Evolutionary conservation across 2,329 filamentous ascomycete genomes (phyloP).

Genomic region (Corynespora cassiicola): DNA sequence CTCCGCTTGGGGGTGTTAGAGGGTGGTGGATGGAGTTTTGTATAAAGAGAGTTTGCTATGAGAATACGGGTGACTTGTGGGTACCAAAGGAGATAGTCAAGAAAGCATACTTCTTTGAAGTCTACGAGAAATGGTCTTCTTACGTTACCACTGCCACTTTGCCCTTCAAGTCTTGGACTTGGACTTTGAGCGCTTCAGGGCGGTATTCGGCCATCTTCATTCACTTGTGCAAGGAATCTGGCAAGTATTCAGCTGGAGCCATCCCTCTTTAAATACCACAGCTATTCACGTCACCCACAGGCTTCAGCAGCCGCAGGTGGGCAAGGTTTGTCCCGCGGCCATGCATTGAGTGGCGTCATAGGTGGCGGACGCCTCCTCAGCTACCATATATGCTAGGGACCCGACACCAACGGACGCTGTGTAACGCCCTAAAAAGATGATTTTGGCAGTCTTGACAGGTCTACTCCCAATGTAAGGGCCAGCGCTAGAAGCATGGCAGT

Average conservation of each 20-base stretch:
- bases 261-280: neutral
- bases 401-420: too few relatives aligned
- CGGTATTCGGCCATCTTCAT: constrained; percentile 27
- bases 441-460: too few relatives aligned
- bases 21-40: constrained; percentile 1
- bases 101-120: neutral
- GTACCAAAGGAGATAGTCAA: neutral
- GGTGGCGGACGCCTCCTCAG: too few relatives aligned
- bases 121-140: constrained; percentile 8
- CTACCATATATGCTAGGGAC: too few relatives aligned
- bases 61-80: neutral
- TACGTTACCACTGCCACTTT: constrained; percentile 42
- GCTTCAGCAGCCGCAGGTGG: constrained; percentile 3
- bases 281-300: neutral
- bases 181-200: constrained; percentile 24
- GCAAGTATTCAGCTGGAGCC: neutral
- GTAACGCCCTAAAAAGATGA: too few relatives aligned
- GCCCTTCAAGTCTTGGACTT: constrained; percentile 34
- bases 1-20: constrained; percentile 21
- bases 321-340: constrained; percentile 4
- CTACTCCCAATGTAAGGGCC: too few relatives aligned
- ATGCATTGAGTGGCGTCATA: constrained; percentile 13
- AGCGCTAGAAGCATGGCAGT: too few relatives aligned
- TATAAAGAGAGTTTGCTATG: neutral
- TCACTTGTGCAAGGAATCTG: too few relatives aligned